Conservation (phyloP, 129 eudicot species). For the Pittosporum tobira region DNA sequence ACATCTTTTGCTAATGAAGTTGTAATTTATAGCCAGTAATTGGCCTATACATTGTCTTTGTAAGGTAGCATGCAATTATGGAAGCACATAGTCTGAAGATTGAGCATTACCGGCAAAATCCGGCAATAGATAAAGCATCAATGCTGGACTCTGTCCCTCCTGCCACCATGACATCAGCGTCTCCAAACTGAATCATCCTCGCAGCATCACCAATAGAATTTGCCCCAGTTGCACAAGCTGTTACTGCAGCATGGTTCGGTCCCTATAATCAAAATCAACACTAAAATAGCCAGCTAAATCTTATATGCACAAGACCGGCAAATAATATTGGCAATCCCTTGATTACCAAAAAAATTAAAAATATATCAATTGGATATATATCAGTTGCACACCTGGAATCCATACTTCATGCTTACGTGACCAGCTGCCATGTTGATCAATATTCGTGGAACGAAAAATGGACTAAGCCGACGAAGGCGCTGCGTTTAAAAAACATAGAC, state of each 20-base stretch:
- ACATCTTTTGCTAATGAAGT: not conserved
- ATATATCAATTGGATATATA: not conserved
- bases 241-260: constrained; percentile 99
- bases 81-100: not conserved
- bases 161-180: constrained; percentile 97
- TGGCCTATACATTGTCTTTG: not conserved
- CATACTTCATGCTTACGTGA: constrained; percentile 97
- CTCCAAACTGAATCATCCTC: constrained; percentile 94
- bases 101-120: constrained; percentile 67
- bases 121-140: constrained; percentile 97
- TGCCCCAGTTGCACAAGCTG: constrained; percentile 99
- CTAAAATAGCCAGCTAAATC: constrained; percentile 28
- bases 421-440: constrained; percentile 99
- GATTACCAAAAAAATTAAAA: not conserved
- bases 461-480: constrained; percentile 87
- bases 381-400: constrained; percentile 66
- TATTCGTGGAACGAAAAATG: constrained; percentile 89
- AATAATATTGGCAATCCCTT: constrained; percentile 1
- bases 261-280: constrained; percentile 67
- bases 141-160: constrained; percentile 98
- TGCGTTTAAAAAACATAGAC: constrained; percentile 16
- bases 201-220: constrained; percentile 96
- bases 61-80: not conserved
- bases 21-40: not conserved
- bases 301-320: constrained; percentile 10